Conservation (phyloP, 495 filamentous ascomycete genomes). For the Neurospora tetrasperma region DNA sequence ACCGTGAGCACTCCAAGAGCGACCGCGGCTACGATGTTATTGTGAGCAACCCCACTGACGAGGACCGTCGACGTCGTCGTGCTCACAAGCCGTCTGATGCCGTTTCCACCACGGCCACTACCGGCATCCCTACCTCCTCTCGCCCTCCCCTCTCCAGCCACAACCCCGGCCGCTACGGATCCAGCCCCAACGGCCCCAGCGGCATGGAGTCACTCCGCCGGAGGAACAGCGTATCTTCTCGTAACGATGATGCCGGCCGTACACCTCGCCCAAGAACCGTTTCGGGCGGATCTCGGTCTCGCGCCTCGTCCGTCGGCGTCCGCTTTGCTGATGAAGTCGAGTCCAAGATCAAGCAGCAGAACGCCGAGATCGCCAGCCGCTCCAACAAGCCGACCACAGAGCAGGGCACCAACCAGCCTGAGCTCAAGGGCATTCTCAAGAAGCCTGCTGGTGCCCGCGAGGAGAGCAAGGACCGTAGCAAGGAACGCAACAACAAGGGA, state of each 20-base stretch:
- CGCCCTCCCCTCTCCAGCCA: background rate
- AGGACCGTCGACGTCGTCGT: background rate
- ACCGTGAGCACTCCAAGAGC: constrained; percentile 13
- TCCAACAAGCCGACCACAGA: constrained; percentile 16
- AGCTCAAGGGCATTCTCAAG: constrained; percentile 26
- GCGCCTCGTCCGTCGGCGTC: constrained; percentile 3
- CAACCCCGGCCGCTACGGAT: background rate
- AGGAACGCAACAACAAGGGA: constrained; percentile 1
- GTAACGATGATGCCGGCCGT: background rate
- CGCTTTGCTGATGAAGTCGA: constrained; percentile 25
- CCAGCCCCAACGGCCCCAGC: background rate
- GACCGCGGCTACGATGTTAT: background rate
- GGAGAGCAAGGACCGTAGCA: background rate
- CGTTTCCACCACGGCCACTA: background rate
- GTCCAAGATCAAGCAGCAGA: constrained; percentile 16
- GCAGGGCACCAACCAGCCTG: background rate
- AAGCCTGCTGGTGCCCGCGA: background rate
- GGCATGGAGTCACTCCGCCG: background rate
- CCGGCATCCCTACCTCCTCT: background rate
- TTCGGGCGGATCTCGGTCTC: constrained; percentile 3
- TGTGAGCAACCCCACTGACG: background rate
- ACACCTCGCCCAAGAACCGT: constrained; percentile 11
- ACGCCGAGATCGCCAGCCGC: constrained; percentile 28
- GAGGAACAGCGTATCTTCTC: background rate
- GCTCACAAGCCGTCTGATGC: background rate